Base-by-base conservation (phyloP, 1,139 yeast genomes). In the Pichia sp. region DNA sequence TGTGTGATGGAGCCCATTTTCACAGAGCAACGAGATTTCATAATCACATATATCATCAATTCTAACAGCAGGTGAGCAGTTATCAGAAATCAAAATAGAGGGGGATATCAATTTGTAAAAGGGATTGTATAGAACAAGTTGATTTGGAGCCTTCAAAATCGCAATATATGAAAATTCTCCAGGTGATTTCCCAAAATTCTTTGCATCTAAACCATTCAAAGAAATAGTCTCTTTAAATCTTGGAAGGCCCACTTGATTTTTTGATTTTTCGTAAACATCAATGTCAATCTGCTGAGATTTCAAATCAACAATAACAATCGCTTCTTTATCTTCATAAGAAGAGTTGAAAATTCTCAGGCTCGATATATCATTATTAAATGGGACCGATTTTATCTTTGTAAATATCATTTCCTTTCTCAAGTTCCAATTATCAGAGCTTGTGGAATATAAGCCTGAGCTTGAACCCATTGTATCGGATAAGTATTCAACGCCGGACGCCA, bases 351-450 rank as follows among this genome's bases (percentile, higher is more conserved):
- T 65, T 46, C 70, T 69, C 35, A 81, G 52, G 7, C 64, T 58
- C 4, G 59, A 52, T n/a, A 59, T 49, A 29, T 64, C 59, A 6
- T 63, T 62, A 23, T 60, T 59, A 27, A 65, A 53, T 7, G 56
- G 53, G 32, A 71, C 61, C 0, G 74, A 63, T 33, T 79, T 82
- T 5, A 85, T 63, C 53, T 72, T 75, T 0, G 88, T 79, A 48
- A 85, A 65, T 26, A 82, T 78, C 58, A 82, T 72, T 59, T 86
- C 95, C 53, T 83, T 85, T 39, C 76, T 65, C 38, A 77, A 62
- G n/a, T 46, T 50, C 9, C 53, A 44, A 2, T 52, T 31, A n/a
- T 61, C 64, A 9, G 51, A 26, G 4, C 45, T 45, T n/a, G 38
- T 11, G 10, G 27, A 27, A 16, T 39, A 37, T 5, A 27, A 11